Conservation (phyloP, 208 protist species). For the Trypanosoma cruzi region DNA sequence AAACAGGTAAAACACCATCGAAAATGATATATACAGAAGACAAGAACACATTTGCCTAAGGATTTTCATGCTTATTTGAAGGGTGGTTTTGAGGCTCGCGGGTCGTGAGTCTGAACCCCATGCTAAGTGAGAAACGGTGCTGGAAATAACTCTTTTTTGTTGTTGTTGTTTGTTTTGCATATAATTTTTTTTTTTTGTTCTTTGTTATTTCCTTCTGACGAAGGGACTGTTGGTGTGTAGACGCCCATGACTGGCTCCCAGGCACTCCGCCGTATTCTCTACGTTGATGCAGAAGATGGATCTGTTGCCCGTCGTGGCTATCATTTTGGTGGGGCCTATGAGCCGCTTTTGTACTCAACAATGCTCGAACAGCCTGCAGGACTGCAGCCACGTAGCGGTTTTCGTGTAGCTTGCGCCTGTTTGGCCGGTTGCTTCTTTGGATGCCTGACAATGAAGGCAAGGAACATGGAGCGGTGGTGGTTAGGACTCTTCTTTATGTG, state of each 20-base stretch:
- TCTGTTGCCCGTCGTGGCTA: conserved; percentile 59
- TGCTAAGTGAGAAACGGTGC: too few species aligned
- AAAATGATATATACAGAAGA: too few species aligned
- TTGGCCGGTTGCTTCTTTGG: conserved; percentile 48
- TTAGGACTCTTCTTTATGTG: conserved; percentile 79
- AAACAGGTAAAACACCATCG: too few species aligned
- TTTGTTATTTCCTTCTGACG: conserved; percentile 14
- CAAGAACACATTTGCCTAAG: too few species aligned
- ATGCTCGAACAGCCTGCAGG: conserved; percentile 52
- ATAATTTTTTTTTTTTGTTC: conserved; percentile 8
- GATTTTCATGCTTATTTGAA: too few species aligned
- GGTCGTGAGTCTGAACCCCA: too few species aligned
- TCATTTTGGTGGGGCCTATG: conserved; percentile 69
- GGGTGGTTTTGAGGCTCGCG: too few species aligned
- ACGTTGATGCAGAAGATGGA: conserved; percentile 44
- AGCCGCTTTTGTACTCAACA: conserved; percentile 45
- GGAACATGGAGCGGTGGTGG: conserved; percentile 86
- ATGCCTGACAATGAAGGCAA: conserved; percentile 80
- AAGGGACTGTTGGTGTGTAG: conserved; percentile 1
- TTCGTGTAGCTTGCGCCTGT: conserved; percentile 45
- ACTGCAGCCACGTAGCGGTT: conserved; percentile 58
- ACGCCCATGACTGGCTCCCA: conserved; percentile 63
- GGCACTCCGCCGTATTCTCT: conserved; percentile 77
- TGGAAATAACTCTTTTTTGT: too few species aligned
- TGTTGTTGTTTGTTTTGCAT: conserved; percentile 5